Conservation (phyloP, 805 yeast genomes). For the Pichia membranifaciens region DNA sequence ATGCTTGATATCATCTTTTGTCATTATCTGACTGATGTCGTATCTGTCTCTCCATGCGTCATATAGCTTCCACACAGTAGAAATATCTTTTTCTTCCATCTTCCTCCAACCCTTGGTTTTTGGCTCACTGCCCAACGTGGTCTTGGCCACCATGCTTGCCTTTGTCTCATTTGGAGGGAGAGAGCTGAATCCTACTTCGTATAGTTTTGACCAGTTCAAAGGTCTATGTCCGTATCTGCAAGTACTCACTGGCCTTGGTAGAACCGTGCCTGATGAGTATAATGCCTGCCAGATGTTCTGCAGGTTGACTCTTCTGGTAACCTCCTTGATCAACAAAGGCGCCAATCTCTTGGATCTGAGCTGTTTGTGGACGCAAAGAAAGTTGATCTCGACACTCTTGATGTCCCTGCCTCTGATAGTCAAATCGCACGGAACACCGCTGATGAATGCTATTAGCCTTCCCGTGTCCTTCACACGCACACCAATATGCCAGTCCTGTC, state of each 20-base stretch:
- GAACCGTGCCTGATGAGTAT: conserved; percentile 84
- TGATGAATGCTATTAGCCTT: conserved; percentile 84
- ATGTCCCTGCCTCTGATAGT: conserved; percentile 45
- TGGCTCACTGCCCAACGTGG: conserved; percentile 48
- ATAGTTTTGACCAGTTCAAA: conserved; percentile 80
- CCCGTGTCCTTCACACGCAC: conserved; percentile 75
- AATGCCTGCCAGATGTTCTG: conserved; percentile 91
- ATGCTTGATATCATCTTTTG: conserved; percentile 63
- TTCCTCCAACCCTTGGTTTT: conserved; percentile 50
- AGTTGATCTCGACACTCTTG: conserved; percentile 82
- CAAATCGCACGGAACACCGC: conserved; percentile 78
- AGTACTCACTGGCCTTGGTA: conserved; percentile 88
- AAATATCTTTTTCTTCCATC: conserved; percentile 56
- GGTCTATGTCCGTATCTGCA: conserved; percentile 93
- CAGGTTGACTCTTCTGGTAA: conserved; percentile 85
- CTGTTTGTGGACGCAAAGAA: conserved; percentile 90
- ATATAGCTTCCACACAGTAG: conserved; percentile 55
- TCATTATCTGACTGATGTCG: conserved; percentile 66
- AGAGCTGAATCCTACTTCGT: conserved; percentile 85
- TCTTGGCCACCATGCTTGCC: conserved; percentile 58
- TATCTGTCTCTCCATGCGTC: conserved; percentile 59
- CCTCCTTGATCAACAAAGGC: conserved; percentile 88
- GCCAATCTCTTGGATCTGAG: conserved; percentile 90
- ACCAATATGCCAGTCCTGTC: conserved; percentile 84
- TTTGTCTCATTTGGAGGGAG: conserved; percentile 68